Conservation (phyloP, 2,329 filamentous ascomycete species). For the Cladobotryum mycophilum region DNA sequence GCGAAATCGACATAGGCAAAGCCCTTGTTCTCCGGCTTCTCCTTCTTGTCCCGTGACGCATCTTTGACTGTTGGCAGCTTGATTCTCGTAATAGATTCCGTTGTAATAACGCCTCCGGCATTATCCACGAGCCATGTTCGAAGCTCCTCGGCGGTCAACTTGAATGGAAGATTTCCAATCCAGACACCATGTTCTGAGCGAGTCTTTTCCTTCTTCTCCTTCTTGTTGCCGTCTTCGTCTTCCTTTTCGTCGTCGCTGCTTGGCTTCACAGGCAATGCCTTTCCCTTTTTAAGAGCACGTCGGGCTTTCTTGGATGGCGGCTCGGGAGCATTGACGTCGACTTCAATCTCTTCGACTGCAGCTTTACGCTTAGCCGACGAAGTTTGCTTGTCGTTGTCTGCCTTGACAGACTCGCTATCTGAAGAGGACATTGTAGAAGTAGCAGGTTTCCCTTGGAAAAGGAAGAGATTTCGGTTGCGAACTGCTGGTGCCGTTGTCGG, state of each 20-base stretch:
- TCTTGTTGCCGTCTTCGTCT: slow-evolving; percentile 30
- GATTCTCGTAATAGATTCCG: slow-evolving; percentile 73
- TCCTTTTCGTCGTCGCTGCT: slow-evolving; percentile 30
- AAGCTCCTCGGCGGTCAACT: slow-evolving; percentile 65
- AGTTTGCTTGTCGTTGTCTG: slow-evolving; percentile 11
- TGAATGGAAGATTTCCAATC: slow-evolving; percentile 94
- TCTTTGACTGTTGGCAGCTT: slow-evolving; percentile 66
- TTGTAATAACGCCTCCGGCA: slow-evolving; percentile 58
- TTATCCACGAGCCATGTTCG: slow-evolving; percentile 72
- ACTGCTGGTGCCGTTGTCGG: background rate
- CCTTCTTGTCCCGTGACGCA: slow-evolving; percentile 26
- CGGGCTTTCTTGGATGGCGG: slow-evolving; percentile 92
- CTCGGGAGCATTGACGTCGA: slow-evolving; percentile 83
- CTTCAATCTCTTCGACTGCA: slow-evolving; percentile 68
- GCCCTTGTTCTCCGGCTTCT: slow-evolving; percentile 64
- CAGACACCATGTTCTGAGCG: slow-evolving; percentile 83
- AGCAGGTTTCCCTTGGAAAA: background rate
- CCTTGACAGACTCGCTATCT: slow-evolving; percentile 7
- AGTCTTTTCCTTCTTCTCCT: slow-evolving; percentile 40
- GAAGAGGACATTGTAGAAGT: slow-evolving; percentile 12
- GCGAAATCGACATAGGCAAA: slow-evolving; percentile 96
- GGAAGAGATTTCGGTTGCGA: background rate
- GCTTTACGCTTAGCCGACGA: slow-evolving; percentile 60
- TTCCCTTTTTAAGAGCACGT: slow-evolving; percentile 82
- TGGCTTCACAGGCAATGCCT: slow-evolving; percentile 43